Evolutionary conservation across 1,284 basidiomycete species (phyloP).

Genomic region (Omphalotus olearius): DNA sequence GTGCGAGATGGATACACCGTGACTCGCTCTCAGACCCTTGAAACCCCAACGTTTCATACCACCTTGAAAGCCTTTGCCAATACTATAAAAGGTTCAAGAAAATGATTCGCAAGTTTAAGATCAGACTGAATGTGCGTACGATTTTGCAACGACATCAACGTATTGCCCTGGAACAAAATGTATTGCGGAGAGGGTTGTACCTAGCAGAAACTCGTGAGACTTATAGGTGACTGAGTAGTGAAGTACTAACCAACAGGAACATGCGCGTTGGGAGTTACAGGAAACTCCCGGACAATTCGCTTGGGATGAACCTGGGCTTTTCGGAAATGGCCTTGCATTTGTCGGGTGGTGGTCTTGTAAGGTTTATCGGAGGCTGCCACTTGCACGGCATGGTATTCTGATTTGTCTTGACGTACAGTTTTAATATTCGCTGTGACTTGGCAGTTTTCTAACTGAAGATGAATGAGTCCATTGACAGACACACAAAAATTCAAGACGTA

Average conservation of each 20-base stretch:
- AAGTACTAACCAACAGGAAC: slow-evolving; percentile 73
- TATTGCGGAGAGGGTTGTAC: slow-evolving; percentile 84
- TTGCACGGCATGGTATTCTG: slow-evolving; percentile 83
- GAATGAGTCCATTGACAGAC: background rate
- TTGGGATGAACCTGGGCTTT: slow-evolving; percentile 85
- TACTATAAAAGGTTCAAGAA: slow-evolving; percentile 42
- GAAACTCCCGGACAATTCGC: slow-evolving; percentile 86
- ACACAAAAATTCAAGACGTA: slow-evolving; percentile 30
- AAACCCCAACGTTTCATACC: slow-evolving; percentile 98
- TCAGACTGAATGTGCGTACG: slow-evolving; percentile 50
- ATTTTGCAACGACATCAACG: slow-evolving; percentile 91
- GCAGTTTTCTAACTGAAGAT: slow-evolving; percentile 70
- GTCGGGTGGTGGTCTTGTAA: slow-evolving; percentile 61
- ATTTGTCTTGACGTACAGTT: slow-evolving; percentile 57
- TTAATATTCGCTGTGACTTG: slow-evolving; percentile 78
- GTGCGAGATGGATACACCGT: slow-evolving; percentile 96
- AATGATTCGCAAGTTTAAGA: background rate
- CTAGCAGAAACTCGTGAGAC: slow-evolving; percentile 32
- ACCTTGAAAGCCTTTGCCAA: slow-evolving; percentile 97
- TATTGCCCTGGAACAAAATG: slow-evolving; percentile 98
- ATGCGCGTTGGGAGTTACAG: slow-evolving; percentile 85
- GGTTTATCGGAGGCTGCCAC: slow-evolving; percentile 76
- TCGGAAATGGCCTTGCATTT: slow-evolving; percentile 85
- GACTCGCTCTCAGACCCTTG: slow-evolving; percentile 87
- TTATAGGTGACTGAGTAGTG: slow-evolving; percentile 4